Evolutionary conservation across 176 grass and related monocot species (phyloP).

Genomic region (Dactylis glomerata): DNA sequence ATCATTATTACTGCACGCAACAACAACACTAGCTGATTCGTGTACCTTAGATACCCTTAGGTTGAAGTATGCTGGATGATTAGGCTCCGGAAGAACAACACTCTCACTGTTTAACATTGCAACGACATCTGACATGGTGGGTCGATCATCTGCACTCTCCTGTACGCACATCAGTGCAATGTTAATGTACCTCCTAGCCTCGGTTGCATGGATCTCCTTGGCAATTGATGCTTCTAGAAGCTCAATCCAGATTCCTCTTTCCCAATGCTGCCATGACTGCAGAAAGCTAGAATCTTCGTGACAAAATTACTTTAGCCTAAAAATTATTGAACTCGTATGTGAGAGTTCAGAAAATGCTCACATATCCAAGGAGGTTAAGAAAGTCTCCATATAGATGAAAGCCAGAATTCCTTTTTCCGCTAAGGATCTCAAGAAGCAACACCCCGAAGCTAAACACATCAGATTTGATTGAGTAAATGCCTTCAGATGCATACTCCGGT

Average conservation of each 20-base stretch:
- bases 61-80: constrained; percentile 19
- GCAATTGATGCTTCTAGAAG: constrained; percentile 6
- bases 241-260: background rate
- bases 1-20: background rate
- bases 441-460: constrained; percentile 43
- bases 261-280: constrained; percentile 27
- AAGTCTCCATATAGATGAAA: constrained; percentile 3
- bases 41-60: background rate
- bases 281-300: background rate
- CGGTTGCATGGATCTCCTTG: background rate
- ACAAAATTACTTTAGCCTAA: background rate
- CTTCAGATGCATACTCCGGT: constrained; percentile 38
- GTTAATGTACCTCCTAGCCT: constrained; percentile 12
- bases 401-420: constrained; percentile 25
- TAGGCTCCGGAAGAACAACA: constrained; percentile 12
- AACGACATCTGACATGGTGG: constrained; percentile 26
- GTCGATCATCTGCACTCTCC: constrained; percentile 25
- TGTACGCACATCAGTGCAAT: constrained; percentile 29
- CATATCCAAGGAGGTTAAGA: constrained; percentile 36
- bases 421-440: constrained; percentile 42
- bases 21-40: background rate
- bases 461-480: constrained; percentile 36
- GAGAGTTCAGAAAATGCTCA: background rate
- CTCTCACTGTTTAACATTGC: constrained; percentile 5
- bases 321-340: background rate